These are phyloP conservation scores for Alternaria ethzedia DNA, from an alignment of 2,329 filamentous ascomycete species.

Conservation along the genomic window DNA sequence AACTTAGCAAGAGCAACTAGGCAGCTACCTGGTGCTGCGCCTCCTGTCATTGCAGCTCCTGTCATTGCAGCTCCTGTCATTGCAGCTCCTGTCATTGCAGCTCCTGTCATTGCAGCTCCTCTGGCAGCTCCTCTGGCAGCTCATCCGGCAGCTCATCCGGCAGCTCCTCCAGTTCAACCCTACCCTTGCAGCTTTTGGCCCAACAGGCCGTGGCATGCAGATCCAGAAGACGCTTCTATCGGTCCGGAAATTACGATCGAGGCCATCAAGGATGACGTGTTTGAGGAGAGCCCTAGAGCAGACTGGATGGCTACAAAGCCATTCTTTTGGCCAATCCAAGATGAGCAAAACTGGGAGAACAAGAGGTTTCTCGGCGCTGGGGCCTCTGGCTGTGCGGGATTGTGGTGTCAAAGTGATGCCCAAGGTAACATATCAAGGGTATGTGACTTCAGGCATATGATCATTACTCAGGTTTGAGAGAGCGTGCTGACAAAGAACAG, in stretches of 20 bases:
- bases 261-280: not conserved
- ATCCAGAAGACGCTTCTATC: not conserved
- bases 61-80: not conserved
- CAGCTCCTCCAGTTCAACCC: not conserved
- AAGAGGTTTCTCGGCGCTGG: slow-evolving; percentile 8
- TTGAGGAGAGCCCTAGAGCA: not conserved
- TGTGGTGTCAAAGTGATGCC: slow-evolving; percentile 13
- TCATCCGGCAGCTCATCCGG: not conserved
- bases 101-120: too few species aligned
- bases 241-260: not conserved
- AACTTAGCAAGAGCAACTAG: not conserved
- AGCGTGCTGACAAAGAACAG: not conserved
- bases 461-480: not conserved
- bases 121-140: too few species aligned
- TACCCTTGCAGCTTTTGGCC: slow-evolving; percentile 1
- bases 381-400: not conserved
- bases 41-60: not conserved
- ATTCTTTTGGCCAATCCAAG: not conserved
- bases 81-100: too few species aligned
- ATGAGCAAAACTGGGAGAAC: slow-evolving; percentile 1
- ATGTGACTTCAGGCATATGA: not conserved
- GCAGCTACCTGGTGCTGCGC: not conserved
- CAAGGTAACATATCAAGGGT: slow-evolving; percentile 9
- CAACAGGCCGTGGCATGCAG: not conserved
- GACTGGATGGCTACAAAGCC: not conserved